Base-by-base conservation (phyloP, 2,329 filamentous ascomycete species). In the Penicillium fuscoglaucum region DNA sequence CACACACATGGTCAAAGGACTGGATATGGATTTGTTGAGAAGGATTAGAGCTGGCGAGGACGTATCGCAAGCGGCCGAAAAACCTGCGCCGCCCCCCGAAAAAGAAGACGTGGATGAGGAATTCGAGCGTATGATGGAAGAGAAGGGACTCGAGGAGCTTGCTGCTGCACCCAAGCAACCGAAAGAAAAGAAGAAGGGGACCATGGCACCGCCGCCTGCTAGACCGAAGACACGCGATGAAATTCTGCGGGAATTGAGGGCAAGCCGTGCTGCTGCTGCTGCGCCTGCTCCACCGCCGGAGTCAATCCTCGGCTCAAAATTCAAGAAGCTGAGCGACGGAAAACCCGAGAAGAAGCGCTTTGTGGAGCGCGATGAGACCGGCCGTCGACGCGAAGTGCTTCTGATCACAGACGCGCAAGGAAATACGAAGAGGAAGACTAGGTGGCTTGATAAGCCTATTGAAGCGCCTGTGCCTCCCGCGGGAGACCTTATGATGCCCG, bases 1-100 rank as follows among this genome's bases (percentile, higher is more conserved):
- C 66, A 96, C 92, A 15, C 91, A 96, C 80, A 77, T 97, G 64
- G 88, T 98, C 48, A 98, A 97, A 72, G 95, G 95, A 0, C 77
- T 99, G 50, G 95, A 99, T 75, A 90, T 91, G 72, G 89, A 90
- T 73, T 79, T 98, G 13, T 78, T 82, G 62, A 66, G 71, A 63
- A 68, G 76, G 50, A 72, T 78, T 0, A 76, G 73, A 53, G 75
- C 72, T n/a, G 80, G 80, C 1, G 80, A 81, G 59, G 79, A 93
- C 73, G 82, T 91, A 26, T 72, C 74, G 52, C 60, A 64, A 55
- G 60, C 55, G 48, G 55, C 55, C 43, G 67, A 59, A 59, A 65
- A 60, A 56, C 60, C 53, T 71, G 78, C 58, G 61, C 56, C 55
- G 57, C 66, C 26, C 1, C 7, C 54, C 3, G 49, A 58, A 65